Conservation (phyloP, 768 basidiomycete genomes). For the Rhodotorula taiwanensis region DNA sequence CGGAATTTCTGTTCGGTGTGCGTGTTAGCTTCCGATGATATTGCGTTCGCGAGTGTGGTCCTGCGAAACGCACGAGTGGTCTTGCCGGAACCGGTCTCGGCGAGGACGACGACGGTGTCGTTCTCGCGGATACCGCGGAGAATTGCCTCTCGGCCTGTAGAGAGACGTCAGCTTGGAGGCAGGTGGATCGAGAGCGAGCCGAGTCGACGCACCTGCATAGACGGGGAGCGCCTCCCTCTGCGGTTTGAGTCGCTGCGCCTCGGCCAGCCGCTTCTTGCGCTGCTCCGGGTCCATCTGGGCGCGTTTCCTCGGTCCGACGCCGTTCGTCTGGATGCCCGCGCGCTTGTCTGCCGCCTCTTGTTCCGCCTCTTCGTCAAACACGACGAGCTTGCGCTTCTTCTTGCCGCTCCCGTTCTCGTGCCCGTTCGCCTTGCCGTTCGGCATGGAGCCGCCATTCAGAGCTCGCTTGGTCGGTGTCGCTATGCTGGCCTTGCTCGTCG, state of each 20-base stretch:
- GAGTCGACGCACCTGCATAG: slow-evolving; percentile 56
- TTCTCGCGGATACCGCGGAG: slow-evolving; percentile 65
- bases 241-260: slow-evolving; percentile 13
- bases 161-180: neutral
- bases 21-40: neutral
- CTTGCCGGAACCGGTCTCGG: slow-evolving; percentile 97
- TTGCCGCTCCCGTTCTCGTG: neutral
- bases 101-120: slow-evolving; percentile 81
- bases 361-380: slow-evolving; percentile 12
- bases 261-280: slow-evolving; percentile 14
- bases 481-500: too few relatives aligned
- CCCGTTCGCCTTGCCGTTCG: too few relatives aligned
- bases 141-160: slow-evolving; percentile 64
- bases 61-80: slow-evolving; percentile 95
- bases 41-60: neutral
- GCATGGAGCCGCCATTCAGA: too few relatives aligned
- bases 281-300: neutral
- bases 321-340: neutral
- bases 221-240: slow-evolving; percentile 60
- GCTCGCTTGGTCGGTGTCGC: too few relatives aligned
- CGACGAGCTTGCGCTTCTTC: neutral
- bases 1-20: slow-evolving; percentile 96
- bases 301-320: neutral
- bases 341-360: neutral
- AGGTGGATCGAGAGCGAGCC: neutral